Evolutionary conservation across 1,284 basidiomycete species (phyloP), one percentile per base, ranked within the genome.

Genomic region (Coniferiporia weirii): DNA sequence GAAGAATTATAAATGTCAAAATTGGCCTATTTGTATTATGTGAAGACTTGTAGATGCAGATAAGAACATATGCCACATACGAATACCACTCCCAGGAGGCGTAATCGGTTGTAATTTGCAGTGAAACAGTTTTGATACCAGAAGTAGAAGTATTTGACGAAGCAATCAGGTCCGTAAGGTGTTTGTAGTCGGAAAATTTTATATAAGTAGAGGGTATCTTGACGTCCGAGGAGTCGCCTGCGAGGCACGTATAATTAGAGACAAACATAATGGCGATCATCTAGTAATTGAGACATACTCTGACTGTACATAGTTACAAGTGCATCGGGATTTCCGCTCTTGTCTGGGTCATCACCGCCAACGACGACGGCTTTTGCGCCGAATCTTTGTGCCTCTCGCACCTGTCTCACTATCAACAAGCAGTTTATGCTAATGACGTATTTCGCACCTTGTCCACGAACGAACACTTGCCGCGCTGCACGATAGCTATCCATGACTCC

Each of bases 251-350:
- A 63, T 54, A 55, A 34, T 54, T 38, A 36, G 35, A 34, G 48
- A 46, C 15, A 46, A 27, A 10, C 60, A 27, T 64, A 36, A 52
- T 55, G 55, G 59, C 6, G 38, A 36, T 38, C 6, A 50, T 45
- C 32, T 12, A 40, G 47, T 1, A 49, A 45, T 35, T 19, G 19
- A 1, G 34, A 70, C 80, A 55, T 64, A 89, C 88, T 85, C 71
- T 89, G 89, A 69, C 88, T 91, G 72, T 89, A 94, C 93, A 95
- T 95, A 62, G 91, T 94, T 46, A 95, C 82, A 61, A 95, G 76
- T n/a, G 81, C 80, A 66, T 92, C 89, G 15, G 91, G 84, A 66
- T 81, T 80, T 3, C 88, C 84, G 10, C 84, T 83, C 51, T 78
- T 65, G 19, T 76, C 77, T 36, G 84, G 84, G 67, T 87, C 80